Evolutionary conservation across 345 rosid genomes (phyloP).

Genomic region (Triadica sebifera): DNA sequence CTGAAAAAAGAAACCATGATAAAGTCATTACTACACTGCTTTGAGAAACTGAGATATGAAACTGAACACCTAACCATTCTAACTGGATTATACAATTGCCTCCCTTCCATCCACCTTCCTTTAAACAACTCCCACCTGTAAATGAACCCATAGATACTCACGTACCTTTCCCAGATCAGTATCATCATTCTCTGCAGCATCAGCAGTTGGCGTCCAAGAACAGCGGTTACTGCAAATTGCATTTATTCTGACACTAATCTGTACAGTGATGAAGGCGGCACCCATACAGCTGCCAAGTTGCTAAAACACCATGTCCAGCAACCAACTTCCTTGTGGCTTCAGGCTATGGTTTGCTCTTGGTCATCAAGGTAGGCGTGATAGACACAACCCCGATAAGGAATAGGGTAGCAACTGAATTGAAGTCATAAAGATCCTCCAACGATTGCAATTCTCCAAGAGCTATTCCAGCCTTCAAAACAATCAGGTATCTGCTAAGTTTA

Average conservation of each 20-base stretch:
- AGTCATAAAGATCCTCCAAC: slow-evolving; percentile 76
- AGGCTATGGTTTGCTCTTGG: slow-evolving; percentile 44
- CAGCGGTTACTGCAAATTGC: slow-evolving; percentile 15
- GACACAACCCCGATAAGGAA: slow-evolving; percentile 73
- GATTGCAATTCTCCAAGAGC: slow-evolving; percentile 86
- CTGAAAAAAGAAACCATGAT: neutral
- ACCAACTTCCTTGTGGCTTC: slow-evolving; percentile 4
- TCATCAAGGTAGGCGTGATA: slow-evolving; percentile 69
- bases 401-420: slow-evolving; percentile 76
- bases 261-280: slow-evolving; percentile 21
- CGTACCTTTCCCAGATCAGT: slow-evolving; percentile 16
- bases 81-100: slow-evolving; percentile 5
- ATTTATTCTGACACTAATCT: slow-evolving; percentile 28
- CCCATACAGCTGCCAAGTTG: slow-evolving; percentile 9
- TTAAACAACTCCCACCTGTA: slow-evolving; percentile 6
- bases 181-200: slow-evolving; percentile 16
- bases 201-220: neutral
- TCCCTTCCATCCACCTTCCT: neutral
- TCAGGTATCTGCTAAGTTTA: slow-evolving; percentile 1
- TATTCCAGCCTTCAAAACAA: slow-evolving; percentile 68
- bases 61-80: neutral
- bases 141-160: neutral
- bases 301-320: slow-evolving; percentile 10
- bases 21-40: neutral
- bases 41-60: neutral